Evolutionary conservation across 352 stramenopile genomes (phyloP), one percentile per base, ranked within the genome.

Genomic region (Pythium monospermum): DNA sequence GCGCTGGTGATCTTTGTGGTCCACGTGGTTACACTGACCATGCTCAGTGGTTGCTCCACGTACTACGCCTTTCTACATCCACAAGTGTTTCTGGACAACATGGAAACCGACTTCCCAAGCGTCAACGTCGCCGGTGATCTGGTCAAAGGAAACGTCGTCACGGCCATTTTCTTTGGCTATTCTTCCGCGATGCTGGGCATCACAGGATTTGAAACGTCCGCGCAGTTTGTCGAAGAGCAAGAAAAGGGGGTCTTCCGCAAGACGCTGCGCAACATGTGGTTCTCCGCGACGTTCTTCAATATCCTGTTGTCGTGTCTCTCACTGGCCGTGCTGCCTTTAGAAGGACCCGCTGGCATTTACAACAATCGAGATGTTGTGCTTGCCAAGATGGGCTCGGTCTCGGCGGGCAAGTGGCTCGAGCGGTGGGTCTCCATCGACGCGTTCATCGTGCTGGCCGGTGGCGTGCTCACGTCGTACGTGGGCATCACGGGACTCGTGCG

Each of bases 171-270:
- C 50, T 87, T 90, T 47, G 78, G 78, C 27, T 81, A 76, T 40
- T 66, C 53, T 12, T 68, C 66, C n/a, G 81, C 83, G 6, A 87
- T 95, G 72, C 67, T 95, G 11, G 83, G 85, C 40, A 73, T 94
- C 54, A 86, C 69, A 13, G 85, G 85, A 28, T 95, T 95, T 57
- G 85, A 95, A 68, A 90, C 68, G 1, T 83, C 69, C 38, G 76
- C 76, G 8, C 78, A 94, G 55, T 93, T 92, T 66, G 78, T 95
- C 23, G 81, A 95, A 61, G 69, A 90, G 56, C 80, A 93, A 52
- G 51, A 74, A 35, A 62, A 64, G 3, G 76, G 82, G 1, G 80
- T 92, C 16, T 95, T 94, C 53, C 50, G 61, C 52, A 68, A 71
- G 48, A 74, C 68, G 31, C 37, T 77, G 30, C 64, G 64, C 23